Base-by-base conservation (phyloP, 1,284 basidiomycete species). In the Trametes polyzona region DNA sequence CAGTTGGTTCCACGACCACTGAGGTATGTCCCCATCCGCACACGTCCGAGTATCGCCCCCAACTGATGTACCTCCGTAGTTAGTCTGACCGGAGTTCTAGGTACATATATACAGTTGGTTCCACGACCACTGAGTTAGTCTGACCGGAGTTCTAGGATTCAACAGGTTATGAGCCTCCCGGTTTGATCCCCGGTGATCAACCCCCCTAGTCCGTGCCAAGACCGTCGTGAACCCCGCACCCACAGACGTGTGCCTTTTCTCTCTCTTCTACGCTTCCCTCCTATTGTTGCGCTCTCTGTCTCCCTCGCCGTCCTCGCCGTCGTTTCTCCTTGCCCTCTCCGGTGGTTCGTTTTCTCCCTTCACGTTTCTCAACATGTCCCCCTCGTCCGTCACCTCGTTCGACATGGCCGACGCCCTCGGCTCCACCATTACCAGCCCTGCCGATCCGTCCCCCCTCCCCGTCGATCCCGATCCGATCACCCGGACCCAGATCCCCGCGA, bases 281-380 rank as follows among this genome's bases (percentile, higher is more conserved):
- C n/a, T n/a, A n/a, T n/a, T n/a, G n/a, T n/a, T n/a, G n/a, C n/a
- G n/a, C n/a, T n/a, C 16, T 11, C 40, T 21, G n/a, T 14, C 21
- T 27, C 24, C 39, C 39, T 17, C 21, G 39, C 40, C 11, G 12
- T 26, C 23, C 14, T 42, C 27, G 23, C 40, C n/a, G n/a, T 19
- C 37, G 9, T 27, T 23, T 42, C 40, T 42, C 23, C 11, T 9
- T 24, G 40, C 11, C 36, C n/a, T 42, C 24, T 4, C 14, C 44
- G 30, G 11, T 16, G 30, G 19, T n/a, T 47, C 46, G 32, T 37
- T 36, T 47, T 26, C n/a, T n/a, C 46, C n/a, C 35, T 16, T 37
- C 46, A 47, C 35, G 21, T 5, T 47, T 47, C 19, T 29, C 23
- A 47, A 47, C 46, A 47, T 47, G 46, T 26, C 46, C 7, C 46